These are phyloP conservation scores for Ogataea degrootiae DNA, from an alignment of 805 yeast genomes.

Conservation along the genomic window DNA sequence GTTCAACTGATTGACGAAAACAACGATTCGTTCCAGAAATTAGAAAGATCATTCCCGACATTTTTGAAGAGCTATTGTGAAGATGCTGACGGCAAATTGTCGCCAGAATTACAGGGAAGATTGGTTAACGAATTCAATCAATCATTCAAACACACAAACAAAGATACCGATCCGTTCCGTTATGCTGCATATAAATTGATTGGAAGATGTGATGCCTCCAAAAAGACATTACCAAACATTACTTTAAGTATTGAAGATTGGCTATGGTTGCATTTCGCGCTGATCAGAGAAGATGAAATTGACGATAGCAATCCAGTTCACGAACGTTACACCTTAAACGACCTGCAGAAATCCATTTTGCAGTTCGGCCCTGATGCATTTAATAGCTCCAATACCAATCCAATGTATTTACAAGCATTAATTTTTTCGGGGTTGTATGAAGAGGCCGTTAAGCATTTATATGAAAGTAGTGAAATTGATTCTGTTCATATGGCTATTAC, in stretches of 20 bases:
- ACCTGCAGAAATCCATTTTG: slow-evolving; percentile 66
- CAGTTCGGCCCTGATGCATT: slow-evolving; percentile 73
- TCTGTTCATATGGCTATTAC: slow-evolving; percentile 88
- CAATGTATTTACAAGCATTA: slow-evolving; percentile 69
- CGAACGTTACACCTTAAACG: slow-evolving; percentile 68
- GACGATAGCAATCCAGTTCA: slow-evolving; percentile 40
- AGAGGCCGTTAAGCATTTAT: slow-evolving; percentile 63
- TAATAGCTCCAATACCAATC: slow-evolving; percentile 57
- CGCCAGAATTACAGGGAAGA: slow-evolving; percentile 63
- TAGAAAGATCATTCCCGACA: slow-evolving; percentile 78
- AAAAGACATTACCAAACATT: slow-evolving; percentile 60
- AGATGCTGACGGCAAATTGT: slow-evolving; percentile 48
- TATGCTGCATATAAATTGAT: slow-evolving; percentile 85
- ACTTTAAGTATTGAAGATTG: slow-evolving; percentile 88
- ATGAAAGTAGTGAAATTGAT: slow-evolving; percentile 67
- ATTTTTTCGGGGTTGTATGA: slow-evolving; percentile 78
- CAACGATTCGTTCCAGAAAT: slow-evolving; percentile 69
- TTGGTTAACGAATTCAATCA: slow-evolving; percentile 79
- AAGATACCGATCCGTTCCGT: slow-evolving; percentile 81
- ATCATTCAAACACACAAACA: slow-evolving; percentile 59
- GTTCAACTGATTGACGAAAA: slow-evolving; percentile 59
- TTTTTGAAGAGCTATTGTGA: slow-evolving; percentile 70
- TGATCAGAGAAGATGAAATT: slow-evolving; percentile 54
- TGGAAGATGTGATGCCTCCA: slow-evolving; percentile 80
- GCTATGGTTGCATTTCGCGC: slow-evolving; percentile 88